A percentile compares a stretch with the other conserved stretches of the same genome.
Conservation (phyloP, 2,329 filamentous ascomycete genomes). For the Trichoderma asperellum region DNA sequence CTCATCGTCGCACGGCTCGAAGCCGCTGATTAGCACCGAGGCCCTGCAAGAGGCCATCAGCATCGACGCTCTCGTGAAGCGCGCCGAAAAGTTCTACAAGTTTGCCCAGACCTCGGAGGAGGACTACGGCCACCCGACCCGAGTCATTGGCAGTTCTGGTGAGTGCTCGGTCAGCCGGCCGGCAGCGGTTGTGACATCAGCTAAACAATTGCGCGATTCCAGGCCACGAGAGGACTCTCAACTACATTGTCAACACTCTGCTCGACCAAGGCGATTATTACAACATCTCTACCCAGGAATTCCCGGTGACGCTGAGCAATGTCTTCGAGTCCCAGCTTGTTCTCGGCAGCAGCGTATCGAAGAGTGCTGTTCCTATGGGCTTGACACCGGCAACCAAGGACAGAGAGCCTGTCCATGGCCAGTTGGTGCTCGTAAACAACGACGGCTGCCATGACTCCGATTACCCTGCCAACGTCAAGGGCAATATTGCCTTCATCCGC, state of each 20-base stretch:
- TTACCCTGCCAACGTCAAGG: slow-evolving; percentile 61
- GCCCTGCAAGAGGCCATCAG: slow-evolving; percentile 61
- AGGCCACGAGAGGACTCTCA: slow-evolving; percentile 67
- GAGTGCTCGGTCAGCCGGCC: slow-evolving; percentile 30
- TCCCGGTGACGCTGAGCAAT: slow-evolving; percentile 64
- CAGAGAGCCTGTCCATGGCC: slow-evolving; percentile 61
- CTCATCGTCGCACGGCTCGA: slow-evolving; percentile 26
- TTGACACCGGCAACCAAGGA: slow-evolving; percentile 68
- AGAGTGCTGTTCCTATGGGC: slow-evolving; percentile 60
- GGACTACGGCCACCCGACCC: slow-evolving; percentile 69
- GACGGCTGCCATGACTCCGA: slow-evolving; percentile 67
- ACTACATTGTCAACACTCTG: slow-evolving; percentile 63
- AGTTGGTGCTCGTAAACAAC: slow-evolving; percentile 63
- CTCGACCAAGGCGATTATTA: slow-evolving; percentile 63
- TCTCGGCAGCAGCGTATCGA: slow-evolving; percentile 55
- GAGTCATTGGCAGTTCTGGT: slow-evolving; percentile 71
- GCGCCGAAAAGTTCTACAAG: slow-evolving; percentile 64
- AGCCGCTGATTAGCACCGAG: slow-evolving; percentile 56
- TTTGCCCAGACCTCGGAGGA: slow-evolving; percentile 62
- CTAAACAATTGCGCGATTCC: slow-evolving; percentile 9
- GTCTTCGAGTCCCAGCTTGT: slow-evolving; percentile 63
- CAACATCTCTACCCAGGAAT: slow-evolving; percentile 63
- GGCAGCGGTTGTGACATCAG: not conserved
- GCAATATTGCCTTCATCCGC: slow-evolving; percentile 70
- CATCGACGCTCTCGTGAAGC: slow-evolving; percentile 57